Conservation (phyloP, 805 yeast species). For the Yarrowia deformans region DNA sequence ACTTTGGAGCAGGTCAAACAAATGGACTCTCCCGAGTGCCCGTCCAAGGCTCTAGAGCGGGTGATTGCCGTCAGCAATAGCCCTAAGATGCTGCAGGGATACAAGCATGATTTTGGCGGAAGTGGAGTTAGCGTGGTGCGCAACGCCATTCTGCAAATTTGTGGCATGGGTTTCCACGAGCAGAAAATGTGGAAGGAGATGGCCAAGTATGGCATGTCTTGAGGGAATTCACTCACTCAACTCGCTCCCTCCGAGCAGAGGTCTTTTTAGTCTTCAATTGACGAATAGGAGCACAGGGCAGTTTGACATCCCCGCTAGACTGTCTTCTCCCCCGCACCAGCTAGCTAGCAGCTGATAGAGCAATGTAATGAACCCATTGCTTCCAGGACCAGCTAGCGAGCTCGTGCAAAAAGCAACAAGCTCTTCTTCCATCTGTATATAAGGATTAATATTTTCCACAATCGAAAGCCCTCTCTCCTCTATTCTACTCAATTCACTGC, state of each 20-base stretch:
- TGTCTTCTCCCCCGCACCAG: conserved; percentile 21
- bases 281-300: not conserved
- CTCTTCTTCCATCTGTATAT: not conserved
- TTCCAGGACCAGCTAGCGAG: not conserved
- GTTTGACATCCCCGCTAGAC: conserved; percentile 9
- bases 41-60: conserved; percentile 34
- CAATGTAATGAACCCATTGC: conserved; percentile 2
- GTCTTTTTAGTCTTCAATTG: not conserved
- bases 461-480: not conserved
- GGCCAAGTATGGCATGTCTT: conserved; percentile 31
- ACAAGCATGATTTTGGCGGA: conserved; percentile 34
- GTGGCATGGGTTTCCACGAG: conserved; percentile 35
- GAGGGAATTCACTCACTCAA: not conserved
- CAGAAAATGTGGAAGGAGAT: conserved; percentile 37
- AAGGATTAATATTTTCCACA: not conserved
- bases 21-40: conserved; percentile 25
- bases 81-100: conserved; percentile 35
- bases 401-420: conserved; percentile 13
- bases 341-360: not conserved
- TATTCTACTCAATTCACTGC: not conserved
- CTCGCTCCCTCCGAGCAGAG: not conserved
- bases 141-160: conserved; percentile 28
- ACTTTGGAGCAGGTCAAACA: conserved; percentile 19
- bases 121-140: conserved; percentile 27
- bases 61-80: conserved; percentile 35